A percentile compares a stretch with the other conserved stretches of the same genome.
Conservation (phyloP, 2,329 filamentous ascomycete genomes). For the Oidium heveae region DNA sequence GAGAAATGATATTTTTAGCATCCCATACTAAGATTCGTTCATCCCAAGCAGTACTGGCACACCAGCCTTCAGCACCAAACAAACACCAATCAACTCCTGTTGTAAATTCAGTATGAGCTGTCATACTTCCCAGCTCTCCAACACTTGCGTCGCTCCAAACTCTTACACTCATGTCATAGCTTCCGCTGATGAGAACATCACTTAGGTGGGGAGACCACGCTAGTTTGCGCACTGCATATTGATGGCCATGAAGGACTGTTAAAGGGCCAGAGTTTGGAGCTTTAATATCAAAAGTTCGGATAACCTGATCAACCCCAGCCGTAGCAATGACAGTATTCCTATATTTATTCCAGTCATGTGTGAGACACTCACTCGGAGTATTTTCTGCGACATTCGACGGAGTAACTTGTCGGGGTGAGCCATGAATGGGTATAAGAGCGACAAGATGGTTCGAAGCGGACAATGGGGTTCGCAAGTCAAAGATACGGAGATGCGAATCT, state of each 20-base stretch:
- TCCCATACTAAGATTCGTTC: conserved; percentile 84
- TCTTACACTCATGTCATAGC: conserved; percentile 94
- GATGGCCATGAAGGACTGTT: conserved; percentile 55
- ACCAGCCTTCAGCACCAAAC: conserved; percentile 89
- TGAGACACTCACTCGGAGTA: conserved; percentile 57
- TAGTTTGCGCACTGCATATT: conserved; percentile 68
- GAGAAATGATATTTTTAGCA: conserved; percentile 38
- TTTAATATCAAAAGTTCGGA: conserved; percentile 78
- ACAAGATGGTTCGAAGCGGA: conserved; percentile 74
- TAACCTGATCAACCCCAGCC: conserved; percentile 63
- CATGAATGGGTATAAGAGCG: conserved; percentile 61
- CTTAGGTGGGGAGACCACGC: conserved; percentile 88
- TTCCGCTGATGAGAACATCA: conserved; percentile 65
- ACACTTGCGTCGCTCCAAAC: conserved; percentile 57
- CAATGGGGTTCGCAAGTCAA: conserved; percentile 70
- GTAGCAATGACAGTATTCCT: conserved; percentile 62
- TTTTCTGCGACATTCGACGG: conserved; percentile 10
- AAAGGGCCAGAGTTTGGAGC: conserved; percentile 48
- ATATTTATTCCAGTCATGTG: conserved; percentile 99
- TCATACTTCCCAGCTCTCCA: conserved; percentile 41
- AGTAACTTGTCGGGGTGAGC: conserved; percentile 17
- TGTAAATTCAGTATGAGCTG: conserved; percentile 79
- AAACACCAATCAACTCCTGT: conserved; percentile 96
- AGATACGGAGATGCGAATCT: conserved; percentile 72
- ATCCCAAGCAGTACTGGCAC: conserved; percentile 85